Evolutionary conservation across 139 green algal species (phyloP).

Genomic region (Micromonas pusilla): DNA sequence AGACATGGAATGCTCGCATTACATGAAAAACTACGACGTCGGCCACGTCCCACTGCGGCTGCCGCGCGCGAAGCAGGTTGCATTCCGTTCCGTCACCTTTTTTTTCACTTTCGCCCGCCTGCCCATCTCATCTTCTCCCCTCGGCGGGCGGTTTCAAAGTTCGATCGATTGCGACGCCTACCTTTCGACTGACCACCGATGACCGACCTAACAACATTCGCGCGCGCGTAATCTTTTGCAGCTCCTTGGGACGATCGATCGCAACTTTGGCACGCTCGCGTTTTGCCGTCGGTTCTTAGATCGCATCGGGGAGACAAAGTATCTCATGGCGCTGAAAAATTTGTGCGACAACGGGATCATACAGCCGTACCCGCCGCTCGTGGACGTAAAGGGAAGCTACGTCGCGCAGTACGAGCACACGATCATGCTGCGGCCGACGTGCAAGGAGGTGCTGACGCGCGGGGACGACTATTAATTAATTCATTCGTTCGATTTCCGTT

Average conservation of each 20-base stretch:
- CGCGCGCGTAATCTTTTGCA: too few relatives aligned
- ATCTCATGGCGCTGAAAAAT: slow-evolving; percentile 98
- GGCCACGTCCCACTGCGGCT: slow-evolving; percentile 40
- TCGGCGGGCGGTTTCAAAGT: too few relatives aligned
- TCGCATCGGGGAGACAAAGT: slow-evolving; percentile 92
- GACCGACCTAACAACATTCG: too few relatives aligned
- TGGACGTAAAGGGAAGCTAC: slow-evolving; percentile 85
- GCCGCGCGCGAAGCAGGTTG: neutral
- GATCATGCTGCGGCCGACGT: slow-evolving; percentile 83
- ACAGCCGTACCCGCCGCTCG: slow-evolving; percentile 90
- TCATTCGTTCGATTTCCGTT: neutral
- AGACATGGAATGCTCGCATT: slow-evolving; percentile 96
- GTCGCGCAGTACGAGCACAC: slow-evolving; percentile 98
- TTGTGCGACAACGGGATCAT: slow-evolving; percentile 86
- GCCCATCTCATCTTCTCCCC: too few relatives aligned
- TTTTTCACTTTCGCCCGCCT: too few relatives aligned
- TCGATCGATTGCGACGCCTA: too few relatives aligned
- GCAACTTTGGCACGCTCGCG: slow-evolving; percentile 95
- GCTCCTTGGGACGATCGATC: slow-evolving; percentile 89
- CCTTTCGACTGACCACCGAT: too few relatives aligned
- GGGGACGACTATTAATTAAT: slow-evolving; percentile 83
- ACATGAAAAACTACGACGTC: slow-evolving; percentile 95
- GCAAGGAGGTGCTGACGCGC: slow-evolving; percentile 91
- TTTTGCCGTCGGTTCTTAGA: slow-evolving; percentile 96
- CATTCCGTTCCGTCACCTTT: too few relatives aligned